These are phyloP conservation scores for Schizosaccharomyces japonicus DNA, from an alignment of 805 yeast species.

Conservation along the genomic window DNA sequence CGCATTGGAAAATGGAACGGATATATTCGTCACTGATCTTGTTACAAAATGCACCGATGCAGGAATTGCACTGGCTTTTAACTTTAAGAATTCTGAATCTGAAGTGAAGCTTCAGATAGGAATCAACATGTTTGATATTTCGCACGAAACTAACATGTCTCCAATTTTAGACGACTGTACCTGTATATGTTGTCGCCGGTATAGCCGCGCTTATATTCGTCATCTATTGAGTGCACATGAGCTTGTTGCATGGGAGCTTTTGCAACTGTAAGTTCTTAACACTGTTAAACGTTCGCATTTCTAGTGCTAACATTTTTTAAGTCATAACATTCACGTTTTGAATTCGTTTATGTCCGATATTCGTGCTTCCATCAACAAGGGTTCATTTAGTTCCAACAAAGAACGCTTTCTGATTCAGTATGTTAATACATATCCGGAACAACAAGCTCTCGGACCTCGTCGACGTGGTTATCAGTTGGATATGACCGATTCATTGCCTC, in stretches of 20 bases:
- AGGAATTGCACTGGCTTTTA: slow-evolving; percentile 19
- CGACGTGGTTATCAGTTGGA: slow-evolving; percentile 11
- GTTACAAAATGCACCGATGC: slow-evolving; percentile 16
- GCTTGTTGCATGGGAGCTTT: slow-evolving; percentile 21
- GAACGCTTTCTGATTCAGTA: slow-evolving; percentile 7
- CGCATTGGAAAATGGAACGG: slow-evolving; percentile 16
- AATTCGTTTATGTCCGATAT: slow-evolving; percentile 15
- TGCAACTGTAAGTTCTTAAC: slow-evolving; percentile 12
- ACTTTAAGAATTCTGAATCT: slow-evolving; percentile 9
- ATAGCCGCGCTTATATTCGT: slow-evolving; percentile 20
- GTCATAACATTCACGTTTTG: slow-evolving; percentile 17
- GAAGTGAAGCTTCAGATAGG: slow-evolving; percentile 8
- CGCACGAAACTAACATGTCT: slow-evolving; percentile 15
- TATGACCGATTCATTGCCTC: slow-evolving; percentile 7
- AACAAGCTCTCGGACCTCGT: slow-evolving; percentile 8
- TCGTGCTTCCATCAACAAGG: slow-evolving; percentile 14
- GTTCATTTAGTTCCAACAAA: slow-evolving; percentile 14
- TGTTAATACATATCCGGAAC: slow-evolving; percentile 2
- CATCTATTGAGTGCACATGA: slow-evolving; percentile 21
- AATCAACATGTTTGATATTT: slow-evolving; percentile 16
- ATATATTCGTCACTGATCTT: slow-evolving; percentile 16
- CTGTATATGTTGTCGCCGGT: slow-evolving; percentile 12
- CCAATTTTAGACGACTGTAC: slow-evolving; percentile 12
- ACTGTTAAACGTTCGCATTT: not conserved
- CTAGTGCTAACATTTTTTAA: slow-evolving; percentile 3